Conservation (phyloP, 2,329 filamentous ascomycete genomes). For the Fusarium mundagurra region DNA sequence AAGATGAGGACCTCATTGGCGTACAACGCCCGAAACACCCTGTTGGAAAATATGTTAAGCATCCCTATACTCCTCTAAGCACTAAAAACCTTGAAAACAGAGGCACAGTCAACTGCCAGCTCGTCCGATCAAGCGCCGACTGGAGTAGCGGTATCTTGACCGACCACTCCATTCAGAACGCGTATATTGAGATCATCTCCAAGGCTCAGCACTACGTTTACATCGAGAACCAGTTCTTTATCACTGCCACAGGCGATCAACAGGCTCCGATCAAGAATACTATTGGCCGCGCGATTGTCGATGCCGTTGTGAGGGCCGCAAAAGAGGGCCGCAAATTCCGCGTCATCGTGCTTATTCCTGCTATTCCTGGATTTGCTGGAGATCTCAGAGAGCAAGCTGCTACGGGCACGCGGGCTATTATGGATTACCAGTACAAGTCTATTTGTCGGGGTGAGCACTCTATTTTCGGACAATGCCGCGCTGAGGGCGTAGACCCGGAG, state of each 20-base stretch:
- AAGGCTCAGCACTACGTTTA: constrained; percentile 94
- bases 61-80: constrained; percentile 77
- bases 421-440: constrained; percentile 98
- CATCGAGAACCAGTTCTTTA: constrained; percentile 99
- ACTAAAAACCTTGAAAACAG: constrained; percentile 71
- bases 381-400: constrained; percentile 87
- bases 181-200: constrained; percentile 84
- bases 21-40: constrained; percentile 91
- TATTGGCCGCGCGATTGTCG: constrained; percentile 88
- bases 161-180: constrained; percentile 88
- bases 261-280: constrained; percentile 88
- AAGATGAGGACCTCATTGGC: constrained; percentile 85
- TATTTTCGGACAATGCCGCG: constrained; percentile 81
- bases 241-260: constrained; percentile 89
- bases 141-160: constrained; percentile 92
- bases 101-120: constrained; percentile 82
- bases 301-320: constrained; percentile 82
- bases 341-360: constrained; percentile 89
- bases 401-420: constrained; percentile 88
- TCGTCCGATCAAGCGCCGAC: constrained; percentile 90
- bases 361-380: constrained; percentile 92
- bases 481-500: constrained; percentile 78
- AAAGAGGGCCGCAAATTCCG: constrained; percentile 89
- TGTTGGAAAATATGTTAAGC: constrained; percentile 85
- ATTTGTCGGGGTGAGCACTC: constrained; percentile 92